Conservation (phyloP, 1,284 basidiomycete genomes). For the Trametes polyzona region DNA sequence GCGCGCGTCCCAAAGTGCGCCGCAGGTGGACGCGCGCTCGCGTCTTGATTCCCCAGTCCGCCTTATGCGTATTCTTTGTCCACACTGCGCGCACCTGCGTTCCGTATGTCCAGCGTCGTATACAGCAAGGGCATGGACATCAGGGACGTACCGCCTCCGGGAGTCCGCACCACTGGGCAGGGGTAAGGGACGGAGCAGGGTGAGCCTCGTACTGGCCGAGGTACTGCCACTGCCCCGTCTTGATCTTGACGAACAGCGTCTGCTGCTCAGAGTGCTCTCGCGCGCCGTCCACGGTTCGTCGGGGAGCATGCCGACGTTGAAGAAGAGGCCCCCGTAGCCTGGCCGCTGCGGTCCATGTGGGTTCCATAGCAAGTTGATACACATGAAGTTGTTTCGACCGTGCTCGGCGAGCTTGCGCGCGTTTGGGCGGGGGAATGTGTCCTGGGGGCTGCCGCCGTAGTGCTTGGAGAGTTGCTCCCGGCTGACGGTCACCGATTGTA, state of each 20-base stretch:
- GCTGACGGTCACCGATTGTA: slow-evolving; percentile 23
- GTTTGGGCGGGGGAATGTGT: slow-evolving; percentile 36
- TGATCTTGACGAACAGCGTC: slow-evolving; percentile 23
- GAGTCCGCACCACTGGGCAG: slow-evolving; percentile 36
- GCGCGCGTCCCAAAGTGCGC: slow-evolving; percentile 21
- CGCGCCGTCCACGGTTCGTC: slow-evolving; percentile 10
- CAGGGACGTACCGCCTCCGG: slow-evolving; percentile 16
- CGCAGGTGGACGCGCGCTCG: slow-evolving; percentile 28
- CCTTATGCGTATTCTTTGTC: slow-evolving; percentile 20
- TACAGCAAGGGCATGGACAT: not conserved
- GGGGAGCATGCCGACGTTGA: slow-evolving; percentile 17
- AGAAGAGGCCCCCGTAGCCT: slow-evolving; percentile 42
- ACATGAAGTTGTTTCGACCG: slow-evolving; percentile 40
- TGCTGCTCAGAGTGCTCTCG: slow-evolving; percentile 6
- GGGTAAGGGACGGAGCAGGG: slow-evolving; percentile 29
- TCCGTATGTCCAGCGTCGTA: not conserved
- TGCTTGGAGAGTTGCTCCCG: slow-evolving; percentile 36
- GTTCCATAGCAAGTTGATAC: slow-evolving; percentile 38
- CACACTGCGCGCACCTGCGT: slow-evolving; percentile 25
- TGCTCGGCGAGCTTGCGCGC: slow-evolving; percentile 30
- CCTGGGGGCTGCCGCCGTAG: slow-evolving; percentile 40
- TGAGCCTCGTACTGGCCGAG: slow-evolving; percentile 38
- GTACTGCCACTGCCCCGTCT: slow-evolving; percentile 36
- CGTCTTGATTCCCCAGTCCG: slow-evolving; percentile 26
- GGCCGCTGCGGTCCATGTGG: slow-evolving; percentile 41